Evolutionary conservation across 2,329 filamentous ascomycete species (phyloP), one percentile per base, ranked within the genome.

Genomic region (Paecilomyces dactylethromorphus): DNA sequence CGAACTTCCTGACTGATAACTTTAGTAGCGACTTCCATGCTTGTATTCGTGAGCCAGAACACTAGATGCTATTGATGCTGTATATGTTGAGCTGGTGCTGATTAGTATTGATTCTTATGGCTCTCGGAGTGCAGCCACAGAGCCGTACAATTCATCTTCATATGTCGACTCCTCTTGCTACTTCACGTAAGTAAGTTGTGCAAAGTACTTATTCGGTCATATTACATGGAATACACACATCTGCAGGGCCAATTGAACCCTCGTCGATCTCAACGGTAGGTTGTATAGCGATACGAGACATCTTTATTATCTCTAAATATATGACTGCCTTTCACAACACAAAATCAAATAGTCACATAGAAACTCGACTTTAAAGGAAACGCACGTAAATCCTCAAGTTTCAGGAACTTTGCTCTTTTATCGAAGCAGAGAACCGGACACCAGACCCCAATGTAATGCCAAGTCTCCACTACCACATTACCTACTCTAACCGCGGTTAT

Each of bases 21-120:
- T 56, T 24, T 65, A 63, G 49, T 66, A 66, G 29, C 64, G 58
- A 18, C 64, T 57, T 12, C 63, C 63, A 56, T 65, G 61, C 54
- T 65, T 51, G 32, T 65, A 63, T 49, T 45, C 50, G 22, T 52
- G 50, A 13, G 50, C 50, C 12, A 59, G 32, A 8, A 59, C 22
- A 49, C 55, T 57, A 3, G 35, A 45, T 13, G 35, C 10, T 13
- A 45, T 3, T 45, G 35, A 45, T 18, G 35, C 35, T 13, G 35
- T 45, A 45, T 45, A 45, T 13, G 35, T 45, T 45, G 35, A 45
- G 12, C 35, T 45, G 35, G 35, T 45, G 12, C 12, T 13, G n/a
- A 45, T 45, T 45, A 45, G 35, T 18, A 13, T 18, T 45, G 12
- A 18, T 13, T 56, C 3, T 3, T 45, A 8, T n/a, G n/a, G 10